Evolutionary conservation across 805 yeast species (phyloP), one percentile per base, ranked within the genome.

Genomic region (Pichia sporocuriosa): DNA sequence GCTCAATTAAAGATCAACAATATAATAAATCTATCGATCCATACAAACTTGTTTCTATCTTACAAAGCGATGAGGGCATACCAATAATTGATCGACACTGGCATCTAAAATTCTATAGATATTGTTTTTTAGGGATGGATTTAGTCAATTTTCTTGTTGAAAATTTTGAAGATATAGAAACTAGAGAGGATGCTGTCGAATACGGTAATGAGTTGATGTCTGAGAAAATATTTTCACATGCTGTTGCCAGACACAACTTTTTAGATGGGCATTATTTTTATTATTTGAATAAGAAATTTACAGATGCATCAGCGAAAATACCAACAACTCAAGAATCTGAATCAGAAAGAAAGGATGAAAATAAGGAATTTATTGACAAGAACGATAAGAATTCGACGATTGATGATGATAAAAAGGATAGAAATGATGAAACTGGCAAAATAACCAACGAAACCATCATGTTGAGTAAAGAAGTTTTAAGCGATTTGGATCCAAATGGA

Each of bases 221-320:
- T 8, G 68, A 68, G 37, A 84, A 84, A 0, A 54, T 90, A 13
- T 77, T 90, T 56, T 67, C 61, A n/a, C 97, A 90, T 55, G 96
- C 87, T 17, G 86, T 84, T 46, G 69, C 76, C 34, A 72, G 90
- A 26, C 97, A 90, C 57, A 77, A 83, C 3, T 86, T 93, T 52
- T 62, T 88, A 39, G 95, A 90, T 63, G 98, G 98, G 0, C 89
- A 93, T 55, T 90, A 88, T 57, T 90, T 90, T 60, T 90, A 90
- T 55, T 80, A 77, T 52, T 59, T 89, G 39, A 70, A 69, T 17
- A 73, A 75, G 1, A 82, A 80, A 24, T 83, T 70, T 48, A 44
- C 40, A 7, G 34, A 38, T 15, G 49, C 35, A 25, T 25, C 4
- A 22, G 24, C 8, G 19, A 26, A 13, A 31, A 37, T 17, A 16